Conservation (phyloP, 2,329 filamentous ascomycete species). For the Chrysosporium keratinophilum region DNA sequence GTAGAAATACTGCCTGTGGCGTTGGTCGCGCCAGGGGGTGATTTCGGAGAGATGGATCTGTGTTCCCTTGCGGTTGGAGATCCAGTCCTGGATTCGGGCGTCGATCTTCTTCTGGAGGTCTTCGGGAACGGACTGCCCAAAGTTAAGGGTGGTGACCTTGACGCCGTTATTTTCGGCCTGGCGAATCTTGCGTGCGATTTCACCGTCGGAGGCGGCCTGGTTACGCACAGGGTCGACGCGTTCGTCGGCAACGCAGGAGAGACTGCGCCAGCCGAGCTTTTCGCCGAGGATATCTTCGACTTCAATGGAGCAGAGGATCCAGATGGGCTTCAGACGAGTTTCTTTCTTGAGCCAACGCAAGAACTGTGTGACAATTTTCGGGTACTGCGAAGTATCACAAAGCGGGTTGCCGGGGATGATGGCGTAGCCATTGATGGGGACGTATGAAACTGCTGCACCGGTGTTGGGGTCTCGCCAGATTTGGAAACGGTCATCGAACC, state of each 20-base stretch:
- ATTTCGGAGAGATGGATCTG: constrained; percentile 89
- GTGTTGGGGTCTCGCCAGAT: constrained; percentile 73
- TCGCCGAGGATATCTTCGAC: constrained; percentile 70
- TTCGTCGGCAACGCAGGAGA: constrained; percentile 82
- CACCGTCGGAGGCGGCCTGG: constrained; percentile 53
- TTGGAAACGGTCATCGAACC: constrained; percentile 79
- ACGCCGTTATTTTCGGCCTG: constrained; percentile 75
- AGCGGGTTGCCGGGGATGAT: constrained; percentile 82
- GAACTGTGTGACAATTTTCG: constrained; percentile 62
- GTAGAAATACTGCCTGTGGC: constrained; percentile 77
- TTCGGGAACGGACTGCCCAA: constrained; percentile 53
- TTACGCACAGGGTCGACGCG: constrained; percentile 66
- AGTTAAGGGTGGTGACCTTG: constrained; percentile 61
- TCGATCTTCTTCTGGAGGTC: constrained; percentile 62
- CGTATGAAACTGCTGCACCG: constrained; percentile 76
- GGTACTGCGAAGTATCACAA: constrained; percentile 68
- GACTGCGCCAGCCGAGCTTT: constrained; percentile 74
- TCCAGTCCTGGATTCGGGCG: constrained; percentile 67
- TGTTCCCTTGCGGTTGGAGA: constrained; percentile 64
- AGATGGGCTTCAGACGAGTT: constrained; percentile 64
- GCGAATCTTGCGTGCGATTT: constrained; percentile 64
- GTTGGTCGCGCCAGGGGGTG: constrained; percentile 72
- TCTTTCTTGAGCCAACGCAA: constrained; percentile 64
- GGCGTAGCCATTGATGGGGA: constrained; percentile 63
- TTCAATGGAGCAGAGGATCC: constrained; percentile 74